A percentile compares a stretch with the other conserved stretches of the same genome.
These are phyloP conservation scores for Batkoa obscura DNA, from an alignment of 371 early-diverging fungal species.

Conservation along the genomic window DNA sequence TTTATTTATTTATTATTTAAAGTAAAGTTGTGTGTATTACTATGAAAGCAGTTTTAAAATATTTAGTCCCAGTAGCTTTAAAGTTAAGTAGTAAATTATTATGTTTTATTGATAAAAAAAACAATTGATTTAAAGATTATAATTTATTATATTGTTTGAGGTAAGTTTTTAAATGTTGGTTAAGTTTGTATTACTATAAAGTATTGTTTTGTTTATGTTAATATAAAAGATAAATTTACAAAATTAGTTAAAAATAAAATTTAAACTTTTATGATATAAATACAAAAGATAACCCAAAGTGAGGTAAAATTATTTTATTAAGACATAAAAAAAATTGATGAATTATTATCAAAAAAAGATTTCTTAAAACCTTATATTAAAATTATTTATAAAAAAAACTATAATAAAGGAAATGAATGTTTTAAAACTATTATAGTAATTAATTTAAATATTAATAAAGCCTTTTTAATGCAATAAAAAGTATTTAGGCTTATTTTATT, in stretches of 20 bases:
- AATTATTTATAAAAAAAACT: conserved; percentile 30
- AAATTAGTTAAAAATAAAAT: conserved; percentile 25
- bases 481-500: conserved; percentile 80
- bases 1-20: too few species aligned
- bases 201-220: conserved; percentile 40
- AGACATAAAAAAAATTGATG: conserved; percentile 47
- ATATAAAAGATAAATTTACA: conserved; percentile 17
- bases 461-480: conserved; percentile 45
- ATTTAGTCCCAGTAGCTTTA: too few species aligned
- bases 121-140: conserved; percentile 36
- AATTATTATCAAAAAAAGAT: conserved; percentile 23
- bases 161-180: conserved; percentile 64
- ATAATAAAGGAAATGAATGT: conserved; percentile 29
- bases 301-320: conserved; percentile 45
- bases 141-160: conserved; percentile 62
- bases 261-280: conserved; percentile 26
- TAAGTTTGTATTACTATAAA: conserved; percentile 77
- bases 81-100: too few species aligned
- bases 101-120: too few species aligned
- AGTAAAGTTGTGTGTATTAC: too few species aligned
- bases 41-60: too few species aligned
- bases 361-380: conserved; percentile 17
- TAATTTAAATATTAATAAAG: conserved; percentile 25
- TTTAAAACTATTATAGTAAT: conserved; percentile 44
- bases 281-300: conserved; percentile 28